Percentiles rank a stretch among this genome's conserved stretches.
Evolutionary conservation across 1,284 basidiomycete species (phyloP).

Genomic region (Tausonia pullulans): DNA sequence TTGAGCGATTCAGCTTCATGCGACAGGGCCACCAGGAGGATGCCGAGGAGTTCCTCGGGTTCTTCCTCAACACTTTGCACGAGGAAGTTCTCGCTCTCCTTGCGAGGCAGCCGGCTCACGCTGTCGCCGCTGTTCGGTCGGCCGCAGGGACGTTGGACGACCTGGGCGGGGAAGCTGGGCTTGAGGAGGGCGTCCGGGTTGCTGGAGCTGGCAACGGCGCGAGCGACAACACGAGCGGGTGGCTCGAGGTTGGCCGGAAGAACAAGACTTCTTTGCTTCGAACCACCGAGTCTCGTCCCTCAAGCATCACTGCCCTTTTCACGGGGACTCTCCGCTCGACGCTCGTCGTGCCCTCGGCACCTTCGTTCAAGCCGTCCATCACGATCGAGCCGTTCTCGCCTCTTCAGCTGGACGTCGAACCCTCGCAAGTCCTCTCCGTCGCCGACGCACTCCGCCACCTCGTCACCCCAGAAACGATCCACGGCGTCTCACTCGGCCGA

Average conservation of each 20-base stretch:
- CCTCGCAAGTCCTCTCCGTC: conserved; percentile 62
- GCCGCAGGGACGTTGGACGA: conserved; percentile 39
- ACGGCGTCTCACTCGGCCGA: conserved; percentile 53
- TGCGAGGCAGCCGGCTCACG: conserved; percentile 24
- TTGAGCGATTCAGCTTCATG: conserved; percentile 90
- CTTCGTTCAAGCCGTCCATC: conserved; percentile 73
- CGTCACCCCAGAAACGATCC: conserved; percentile 69
- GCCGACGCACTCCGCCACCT: conserved; percentile 73
- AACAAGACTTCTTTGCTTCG: conserved; percentile 75
- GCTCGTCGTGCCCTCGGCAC: conserved; percentile 46
- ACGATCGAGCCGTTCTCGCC: conserved; percentile 89
- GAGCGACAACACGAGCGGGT: conserved; percentile 38
- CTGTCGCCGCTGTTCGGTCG: conserved; percentile 33
- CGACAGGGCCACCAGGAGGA: conserved; percentile 92
- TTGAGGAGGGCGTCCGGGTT: conserved; percentile 41
- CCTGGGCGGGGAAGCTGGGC: no score
- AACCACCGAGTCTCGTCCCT: conserved; percentile 69
- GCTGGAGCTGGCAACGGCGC: conserved; percentile 16
- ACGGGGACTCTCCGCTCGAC: conserved; percentile 88
- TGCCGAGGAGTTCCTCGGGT: conserved; percentile 96
- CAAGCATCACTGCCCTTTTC: conserved; percentile 83
- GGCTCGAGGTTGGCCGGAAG: conserved; percentile 88
- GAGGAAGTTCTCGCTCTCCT: conserved; percentile 72
- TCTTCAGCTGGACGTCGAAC: conserved; percentile 80
- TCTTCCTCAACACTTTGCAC: conserved; percentile 88